Evolutionary conservation across 495 filamentous ascomycete genomes (phyloP).

Genomic region (Hypoxylon lienhwacheense): DNA sequence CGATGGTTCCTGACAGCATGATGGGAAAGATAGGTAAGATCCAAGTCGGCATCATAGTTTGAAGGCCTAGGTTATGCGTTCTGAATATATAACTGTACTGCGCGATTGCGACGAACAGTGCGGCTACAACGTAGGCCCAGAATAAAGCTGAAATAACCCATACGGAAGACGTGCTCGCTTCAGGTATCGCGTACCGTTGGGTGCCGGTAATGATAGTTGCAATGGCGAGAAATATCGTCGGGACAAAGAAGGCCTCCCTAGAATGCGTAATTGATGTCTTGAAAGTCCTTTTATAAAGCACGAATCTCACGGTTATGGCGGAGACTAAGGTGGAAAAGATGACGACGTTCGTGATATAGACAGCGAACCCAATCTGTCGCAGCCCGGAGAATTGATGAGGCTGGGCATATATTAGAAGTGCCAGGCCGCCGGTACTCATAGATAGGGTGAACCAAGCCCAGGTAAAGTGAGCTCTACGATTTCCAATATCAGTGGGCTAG

Average conservation of each 20-base stretch:
- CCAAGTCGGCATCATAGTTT: slow-evolving; percentile 56
- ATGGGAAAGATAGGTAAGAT: slow-evolving; percentile 60
- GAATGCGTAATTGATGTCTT: slow-evolving; percentile 60
- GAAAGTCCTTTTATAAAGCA: slow-evolving; percentile 53
- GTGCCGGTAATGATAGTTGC: slow-evolving; percentile 63
- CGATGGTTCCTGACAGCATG: slow-evolving; percentile 57
- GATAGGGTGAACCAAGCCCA: slow-evolving; percentile 69
- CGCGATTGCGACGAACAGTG: slow-evolving; percentile 46
- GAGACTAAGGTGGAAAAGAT: slow-evolving; percentile 54
- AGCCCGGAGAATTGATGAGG: slow-evolving; percentile 64
- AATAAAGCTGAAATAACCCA: slow-evolving; percentile 48
- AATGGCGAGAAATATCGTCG: slow-evolving; percentile 67
- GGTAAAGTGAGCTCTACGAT: slow-evolving; percentile 57
- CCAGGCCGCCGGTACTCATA: slow-evolving; percentile 68
- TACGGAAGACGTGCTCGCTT: slow-evolving; percentile 38
- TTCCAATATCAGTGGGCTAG: neutral
- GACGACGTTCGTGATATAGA: slow-evolving; percentile 65
- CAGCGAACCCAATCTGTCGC: slow-evolving; percentile 56
- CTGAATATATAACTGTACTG: slow-evolving; percentile 58
- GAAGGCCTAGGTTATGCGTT: slow-evolving; percentile 38
- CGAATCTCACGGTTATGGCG: slow-evolving; percentile 58
- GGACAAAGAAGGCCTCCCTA: slow-evolving; percentile 66
- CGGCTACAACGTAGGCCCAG: slow-evolving; percentile 52
- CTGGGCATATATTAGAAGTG: slow-evolving; percentile 60
- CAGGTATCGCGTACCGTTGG: slow-evolving; percentile 57